Evolutionary conservation across 108 stramenopile genomes (phyloP).

Genomic region (Pelagomonas calceolata): DNA sequence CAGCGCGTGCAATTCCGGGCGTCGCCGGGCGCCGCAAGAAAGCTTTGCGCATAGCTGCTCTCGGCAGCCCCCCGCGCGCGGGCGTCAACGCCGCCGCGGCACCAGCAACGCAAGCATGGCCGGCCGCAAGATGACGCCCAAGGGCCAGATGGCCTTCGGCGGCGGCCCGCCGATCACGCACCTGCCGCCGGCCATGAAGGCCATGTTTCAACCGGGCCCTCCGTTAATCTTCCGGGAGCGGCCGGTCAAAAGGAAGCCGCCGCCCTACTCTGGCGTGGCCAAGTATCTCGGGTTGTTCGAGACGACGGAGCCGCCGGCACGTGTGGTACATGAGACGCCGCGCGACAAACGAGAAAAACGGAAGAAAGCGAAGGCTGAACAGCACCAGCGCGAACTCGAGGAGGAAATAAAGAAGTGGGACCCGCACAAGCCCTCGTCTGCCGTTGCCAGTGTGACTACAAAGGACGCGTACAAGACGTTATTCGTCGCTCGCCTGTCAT

Average conservation of each 20-base stretch:
- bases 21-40: too few species aligned
- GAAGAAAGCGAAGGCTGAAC: neutral
- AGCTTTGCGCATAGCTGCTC: too few species aligned
- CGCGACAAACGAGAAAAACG: neutral
- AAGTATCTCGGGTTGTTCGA: neutral
- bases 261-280: neutral
- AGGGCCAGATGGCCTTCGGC: neutral
- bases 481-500: conserved; percentile 81
- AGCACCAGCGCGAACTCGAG: neutral
- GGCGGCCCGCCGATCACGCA: conserved; percentile 1
- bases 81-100: too few species aligned
- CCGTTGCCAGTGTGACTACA: neutral
- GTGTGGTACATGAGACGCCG: neutral
- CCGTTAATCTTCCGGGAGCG: neutral
- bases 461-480: conserved; percentile 67
- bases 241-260: neutral
- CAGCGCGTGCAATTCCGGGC: too few species aligned
- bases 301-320: neutral
- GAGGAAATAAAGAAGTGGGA: neutral
- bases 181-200: conserved; percentile 1
- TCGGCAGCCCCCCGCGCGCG: too few species aligned
- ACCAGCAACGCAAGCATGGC: neutral
- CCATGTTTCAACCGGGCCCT: neutral
- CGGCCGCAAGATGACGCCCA: neutral
- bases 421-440: neutral